A percentile compares a stretch with the other conserved stretches of the same genome.
Evolutionary conservation across 2,329 filamentous ascomycete genomes (phyloP).

Genomic region (Venturia pyrina): DNA sequence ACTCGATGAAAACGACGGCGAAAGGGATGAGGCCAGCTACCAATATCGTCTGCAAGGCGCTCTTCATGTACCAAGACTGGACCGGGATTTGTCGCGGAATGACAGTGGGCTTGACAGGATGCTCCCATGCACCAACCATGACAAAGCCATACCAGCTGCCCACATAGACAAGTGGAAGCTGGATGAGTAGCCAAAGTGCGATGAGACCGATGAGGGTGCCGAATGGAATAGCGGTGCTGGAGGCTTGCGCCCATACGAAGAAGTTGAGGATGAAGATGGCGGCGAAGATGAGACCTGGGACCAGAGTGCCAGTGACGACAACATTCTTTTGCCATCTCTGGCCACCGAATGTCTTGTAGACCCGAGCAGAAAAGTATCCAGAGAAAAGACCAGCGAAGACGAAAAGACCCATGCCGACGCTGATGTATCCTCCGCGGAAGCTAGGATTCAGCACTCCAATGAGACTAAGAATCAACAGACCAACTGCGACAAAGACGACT

Average conservation of each 20-base stretch:
- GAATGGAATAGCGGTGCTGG: conserved; percentile 78
- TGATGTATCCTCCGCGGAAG: conserved; percentile 83
- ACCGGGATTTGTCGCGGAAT: conserved; percentile 64
- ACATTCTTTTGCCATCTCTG: conserved; percentile 66
- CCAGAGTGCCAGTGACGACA: conserved; percentile 60
- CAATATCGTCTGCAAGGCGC: conserved; percentile 49
- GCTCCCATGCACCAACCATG: conserved; percentile 59
- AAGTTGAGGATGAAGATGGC: conserved; percentile 73
- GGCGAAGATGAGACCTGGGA: conserved; percentile 68
- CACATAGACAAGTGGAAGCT: conserved; percentile 72
- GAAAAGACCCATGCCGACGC: conserved; percentile 73
- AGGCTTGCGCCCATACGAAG: conserved; percentile 84
- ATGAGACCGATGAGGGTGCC: conserved; percentile 64
- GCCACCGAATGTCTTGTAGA: conserved; percentile 78
- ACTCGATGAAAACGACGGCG: conserved; percentile 78
- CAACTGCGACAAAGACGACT: conserved; percentile 69
- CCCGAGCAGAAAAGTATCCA: conserved; percentile 73
- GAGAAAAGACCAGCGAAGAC: conserved; percentile 76
- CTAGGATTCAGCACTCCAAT: conserved; percentile 74
- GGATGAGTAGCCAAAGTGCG: conserved; percentile 73
- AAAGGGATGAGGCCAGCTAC: conserved; percentile 74
- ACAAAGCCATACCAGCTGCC: conserved; percentile 71
- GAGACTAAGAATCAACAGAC: conserved; percentile 62
- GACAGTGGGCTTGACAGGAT: conserved; percentile 66
- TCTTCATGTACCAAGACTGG: conserved; percentile 67